Base-by-base conservation (phyloP, 352 stramenopile species). In the Pythium volutum region DNA sequence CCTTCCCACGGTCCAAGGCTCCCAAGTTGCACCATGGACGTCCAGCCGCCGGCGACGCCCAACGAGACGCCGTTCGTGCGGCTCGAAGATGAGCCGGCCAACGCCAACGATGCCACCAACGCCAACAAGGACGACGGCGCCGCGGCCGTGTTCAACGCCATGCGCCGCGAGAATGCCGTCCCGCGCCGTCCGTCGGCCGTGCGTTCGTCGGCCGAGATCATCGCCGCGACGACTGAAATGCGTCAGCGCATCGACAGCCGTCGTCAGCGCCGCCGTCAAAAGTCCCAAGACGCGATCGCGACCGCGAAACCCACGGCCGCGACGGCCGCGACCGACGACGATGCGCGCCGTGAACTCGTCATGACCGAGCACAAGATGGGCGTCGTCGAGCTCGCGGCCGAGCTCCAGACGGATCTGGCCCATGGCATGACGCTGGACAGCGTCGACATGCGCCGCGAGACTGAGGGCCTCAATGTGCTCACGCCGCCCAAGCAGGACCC, bases 341-440 rank as follows among this genome's bases (percentile, higher is more conserved):
- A 80, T 25, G 22, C 70, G 22, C 69, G 72, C 22, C 75, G 75
- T 23, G 75, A 84, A 48, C 60, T 84, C 26, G 73, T 84, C 38
- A 79, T 84, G 70, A 73, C 63, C 11, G 75, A 84, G 66, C 75
- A 84, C 71, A 81, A 81, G 63, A 76, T 76, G 67, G 66, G 73
- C 59, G 64, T 81, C 41, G 36, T 55, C 6, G 75, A 84, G 57
- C 65, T 84, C 41, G 74, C 69, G 12, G 70, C 73, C 34, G 75
- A 84, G 36, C 66, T 84, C 31, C 46, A 73, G 51, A 84, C 75
- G 14, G 73, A 84, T 50, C 14, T 66, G 22, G 61, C 70, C 45
- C 54, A 76, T 46, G 75, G 75, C 50, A 81, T 84, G 75, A 79
- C 63, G n/a, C 36, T 42, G 33, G 75, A 79, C 43, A 74, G 70